Evolutionary conservation across 148 eudicot genomes (phyloP).

Genomic region (Rhododendron griersonianum): DNA sequence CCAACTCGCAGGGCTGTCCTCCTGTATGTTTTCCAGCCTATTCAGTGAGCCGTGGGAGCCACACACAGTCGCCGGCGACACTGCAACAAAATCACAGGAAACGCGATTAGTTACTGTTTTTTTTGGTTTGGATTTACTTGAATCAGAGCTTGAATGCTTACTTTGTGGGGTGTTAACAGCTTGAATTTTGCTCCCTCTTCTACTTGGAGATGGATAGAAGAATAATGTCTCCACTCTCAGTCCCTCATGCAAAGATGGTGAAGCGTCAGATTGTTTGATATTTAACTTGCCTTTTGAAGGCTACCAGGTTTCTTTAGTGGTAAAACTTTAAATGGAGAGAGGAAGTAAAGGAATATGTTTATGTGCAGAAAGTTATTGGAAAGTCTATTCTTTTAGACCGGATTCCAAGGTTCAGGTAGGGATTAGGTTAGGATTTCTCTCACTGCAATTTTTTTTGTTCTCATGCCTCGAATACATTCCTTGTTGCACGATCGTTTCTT

Average conservation of each 20-base stretch:
- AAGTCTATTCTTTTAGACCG: neutral
- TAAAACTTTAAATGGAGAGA: neutral
- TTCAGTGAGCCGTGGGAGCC: conserved; percentile 16
- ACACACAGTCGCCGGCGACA: conserved; percentile 19
- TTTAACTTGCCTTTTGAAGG: neutral
- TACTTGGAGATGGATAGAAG: neutral
- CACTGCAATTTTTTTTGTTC: neutral
- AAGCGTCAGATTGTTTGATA: neutral
- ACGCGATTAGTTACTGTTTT: neutral
- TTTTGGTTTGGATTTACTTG: neutral
- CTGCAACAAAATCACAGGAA: conserved; percentile 7
- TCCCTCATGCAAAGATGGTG: conserved; percentile 6
- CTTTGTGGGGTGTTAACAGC: neutral
- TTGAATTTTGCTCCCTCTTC: neutral
- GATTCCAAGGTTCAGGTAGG: neutral
- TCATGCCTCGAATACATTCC: neutral
- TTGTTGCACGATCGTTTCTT: neutral
- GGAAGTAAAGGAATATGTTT: neutral
- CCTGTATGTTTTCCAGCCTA: conserved; percentile 67
- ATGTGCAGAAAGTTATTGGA: neutral
- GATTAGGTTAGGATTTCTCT: neutral
- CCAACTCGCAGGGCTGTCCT: conserved; percentile 51
- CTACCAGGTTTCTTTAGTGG: neutral
- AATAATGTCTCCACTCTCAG: neutral
- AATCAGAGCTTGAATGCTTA: neutral